Evolutionary conservation across 2,329 filamentous ascomycete genomes (phyloP).

Genomic region (Phoma sp.): DNA sequence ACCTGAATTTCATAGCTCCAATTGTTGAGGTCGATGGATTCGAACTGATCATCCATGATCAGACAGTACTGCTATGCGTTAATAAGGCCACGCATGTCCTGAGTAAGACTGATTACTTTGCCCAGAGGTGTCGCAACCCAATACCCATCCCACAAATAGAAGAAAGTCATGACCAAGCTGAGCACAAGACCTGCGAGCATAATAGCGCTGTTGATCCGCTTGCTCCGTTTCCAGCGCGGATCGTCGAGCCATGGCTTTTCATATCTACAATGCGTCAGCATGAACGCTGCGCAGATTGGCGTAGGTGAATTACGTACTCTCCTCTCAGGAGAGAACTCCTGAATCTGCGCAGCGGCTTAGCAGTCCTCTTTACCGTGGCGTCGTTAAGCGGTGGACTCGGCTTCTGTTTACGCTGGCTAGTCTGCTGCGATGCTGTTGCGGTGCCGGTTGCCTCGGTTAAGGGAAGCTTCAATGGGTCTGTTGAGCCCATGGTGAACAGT

Average conservation of each 20-base stretch:
- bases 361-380: background rate
- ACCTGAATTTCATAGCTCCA: slow-evolving; percentile 5
- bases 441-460: background rate
- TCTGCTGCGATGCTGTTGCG: background rate
- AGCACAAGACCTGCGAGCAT: background rate
- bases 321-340: background rate
- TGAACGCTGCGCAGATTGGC: too few relatives aligned
- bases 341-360: background rate
- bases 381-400: background rate
- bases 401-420: background rate
- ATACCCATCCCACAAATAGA: background rate
- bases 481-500: background rate
- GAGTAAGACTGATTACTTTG: background rate
- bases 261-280: background rate
- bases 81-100: background rate
- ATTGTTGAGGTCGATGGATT: background rate
- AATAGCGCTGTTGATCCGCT: background rate
- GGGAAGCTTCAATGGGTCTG: background rate
- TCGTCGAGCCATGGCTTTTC: slow-evolving; percentile 3
- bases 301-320: background rate
- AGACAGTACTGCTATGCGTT: background rate
- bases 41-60: slow-evolving; percentile 1
- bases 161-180: background rate
- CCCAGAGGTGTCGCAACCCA: background rate
- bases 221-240: background rate